phyloP scores from a whole-genome alignment of 192 early-diverging fungal genomes.

The Backusella mclennaniae region DNA sequence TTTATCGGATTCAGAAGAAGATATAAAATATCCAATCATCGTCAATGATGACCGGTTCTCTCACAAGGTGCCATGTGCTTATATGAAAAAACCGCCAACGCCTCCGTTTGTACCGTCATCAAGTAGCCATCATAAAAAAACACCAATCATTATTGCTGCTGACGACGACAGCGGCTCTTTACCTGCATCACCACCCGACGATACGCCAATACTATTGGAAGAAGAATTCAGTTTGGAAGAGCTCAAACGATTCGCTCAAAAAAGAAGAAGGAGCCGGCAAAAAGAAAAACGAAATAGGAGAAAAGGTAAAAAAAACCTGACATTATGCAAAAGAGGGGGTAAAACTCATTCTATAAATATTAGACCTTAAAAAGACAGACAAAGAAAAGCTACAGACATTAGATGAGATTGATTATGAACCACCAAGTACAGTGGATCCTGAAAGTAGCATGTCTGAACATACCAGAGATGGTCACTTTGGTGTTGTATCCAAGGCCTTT shows the following conservation, averaged over 20 bases:
- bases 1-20: background rate
- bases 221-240: background rate
- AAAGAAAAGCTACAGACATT: background rate
- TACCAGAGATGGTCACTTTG: slow-evolving; percentile 18
- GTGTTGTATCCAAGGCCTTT: slow-evolving; percentile 26
- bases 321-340: background rate
- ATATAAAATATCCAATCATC: background rate
- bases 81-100: background rate
- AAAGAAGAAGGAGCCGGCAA: background rate
- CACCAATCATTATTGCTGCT: background rate
- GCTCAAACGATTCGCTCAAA: background rate
- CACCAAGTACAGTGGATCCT: background rate
- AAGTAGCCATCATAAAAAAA: background rate
- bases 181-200: background rate
- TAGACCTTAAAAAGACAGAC: background rate
- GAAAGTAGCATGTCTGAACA: slow-evolving; percentile 21
- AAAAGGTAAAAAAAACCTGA: background rate
- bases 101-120: background rate
- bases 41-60: background rate
- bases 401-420: slow-evolving; percentile 23
- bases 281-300: background rate
- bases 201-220: background rate
- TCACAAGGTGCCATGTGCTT: background rate
- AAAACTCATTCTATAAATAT: background rate
- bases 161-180: background rate